Conservation (phyloP, 257 asterid species). For the Solanum tacnaense region DNA sequence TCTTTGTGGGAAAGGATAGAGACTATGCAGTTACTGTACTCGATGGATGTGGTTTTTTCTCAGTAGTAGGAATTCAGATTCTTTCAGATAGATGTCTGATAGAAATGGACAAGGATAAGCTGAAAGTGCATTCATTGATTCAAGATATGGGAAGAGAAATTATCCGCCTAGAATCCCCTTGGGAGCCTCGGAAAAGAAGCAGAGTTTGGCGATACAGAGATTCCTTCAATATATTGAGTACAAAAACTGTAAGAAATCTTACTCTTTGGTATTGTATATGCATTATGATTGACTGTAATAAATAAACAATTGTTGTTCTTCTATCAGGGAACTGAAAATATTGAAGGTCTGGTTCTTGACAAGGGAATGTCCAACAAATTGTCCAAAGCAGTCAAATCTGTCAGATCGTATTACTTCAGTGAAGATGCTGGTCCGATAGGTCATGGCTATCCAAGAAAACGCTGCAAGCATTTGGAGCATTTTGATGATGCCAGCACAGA, state of each 20-base stretch:
- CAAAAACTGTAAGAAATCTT: not conserved
- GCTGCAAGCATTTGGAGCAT: not conserved
- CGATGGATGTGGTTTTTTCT: constrained; percentile 1
- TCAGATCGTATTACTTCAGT: not conserved
- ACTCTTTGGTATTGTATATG: not conserved
- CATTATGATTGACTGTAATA: not conserved
- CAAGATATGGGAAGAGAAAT: constrained; percentile 10
- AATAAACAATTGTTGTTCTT: not conserved
- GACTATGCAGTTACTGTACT: not conserved
- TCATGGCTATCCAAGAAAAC: not conserved
- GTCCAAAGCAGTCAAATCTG: not conserved
- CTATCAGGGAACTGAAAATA: constrained; percentile 6
- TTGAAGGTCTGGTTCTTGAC: constrained; percentile 2
- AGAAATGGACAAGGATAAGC: not conserved
- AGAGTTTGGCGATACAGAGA: constrained; percentile 3
- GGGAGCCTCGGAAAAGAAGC: constrained; percentile 3
- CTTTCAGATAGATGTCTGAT: not conserved
- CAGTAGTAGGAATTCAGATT: not conserved
- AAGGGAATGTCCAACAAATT: not conserved
- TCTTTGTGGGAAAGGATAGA: constrained; percentile 2
- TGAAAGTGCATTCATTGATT: constrained; percentile 2
- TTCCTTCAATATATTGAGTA: not conserved
- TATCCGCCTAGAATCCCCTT: constrained; percentile 8
- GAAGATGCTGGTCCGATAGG: not conserved
- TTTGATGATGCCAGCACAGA: not conserved